Conservation (phyloP, 257 asterid genomes). For the Phtheirospermum japonicum region DNA sequence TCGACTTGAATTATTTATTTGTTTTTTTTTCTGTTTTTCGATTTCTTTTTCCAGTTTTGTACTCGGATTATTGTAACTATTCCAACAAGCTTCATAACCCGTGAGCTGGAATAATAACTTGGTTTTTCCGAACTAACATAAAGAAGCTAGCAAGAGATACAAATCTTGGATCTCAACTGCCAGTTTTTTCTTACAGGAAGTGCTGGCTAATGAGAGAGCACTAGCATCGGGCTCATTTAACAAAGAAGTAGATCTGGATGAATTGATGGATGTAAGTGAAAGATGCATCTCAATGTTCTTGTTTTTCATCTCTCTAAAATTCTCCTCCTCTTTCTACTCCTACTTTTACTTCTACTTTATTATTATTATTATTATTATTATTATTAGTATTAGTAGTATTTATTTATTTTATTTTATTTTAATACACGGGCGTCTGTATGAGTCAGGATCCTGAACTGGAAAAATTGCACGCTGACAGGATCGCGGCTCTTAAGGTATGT, state of each 20-base stretch:
- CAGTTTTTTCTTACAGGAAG: slow-evolving; percentile 50
- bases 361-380: no score
- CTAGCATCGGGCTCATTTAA: slow-evolving; percentile 51
- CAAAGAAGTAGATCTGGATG: slow-evolving; percentile 88
- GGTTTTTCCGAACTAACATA: slow-evolving; percentile 8
- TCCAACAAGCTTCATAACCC: no score
- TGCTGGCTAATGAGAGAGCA: slow-evolving; percentile 62
- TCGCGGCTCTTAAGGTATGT: no score
- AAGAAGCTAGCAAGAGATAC: background rate
- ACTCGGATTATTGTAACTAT: no score
- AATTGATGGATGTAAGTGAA: slow-evolving; percentile 91
- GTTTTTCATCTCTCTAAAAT: no score
- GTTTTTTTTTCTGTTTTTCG: no score
- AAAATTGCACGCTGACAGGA: slow-evolving; percentile 91
- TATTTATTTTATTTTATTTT: background rate
- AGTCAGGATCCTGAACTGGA: slow-evolving; percentile 95
- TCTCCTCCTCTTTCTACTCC: no score
- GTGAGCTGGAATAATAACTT: background rate
- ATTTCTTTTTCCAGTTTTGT: no score
- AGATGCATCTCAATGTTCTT: no score
- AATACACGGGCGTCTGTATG: slow-evolving; percentile 20
- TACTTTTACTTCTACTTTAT: no score
- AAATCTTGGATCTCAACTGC: slow-evolving; percentile 23
- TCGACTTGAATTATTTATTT: no score
- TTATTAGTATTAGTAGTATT: no score